A percentile compares a stretch with the other conserved stretches of the same genome.
phyloP scores from a whole-genome alignment of 2,329 filamentous ascomycete genomes.

The Beauveria sp. region DNA sequence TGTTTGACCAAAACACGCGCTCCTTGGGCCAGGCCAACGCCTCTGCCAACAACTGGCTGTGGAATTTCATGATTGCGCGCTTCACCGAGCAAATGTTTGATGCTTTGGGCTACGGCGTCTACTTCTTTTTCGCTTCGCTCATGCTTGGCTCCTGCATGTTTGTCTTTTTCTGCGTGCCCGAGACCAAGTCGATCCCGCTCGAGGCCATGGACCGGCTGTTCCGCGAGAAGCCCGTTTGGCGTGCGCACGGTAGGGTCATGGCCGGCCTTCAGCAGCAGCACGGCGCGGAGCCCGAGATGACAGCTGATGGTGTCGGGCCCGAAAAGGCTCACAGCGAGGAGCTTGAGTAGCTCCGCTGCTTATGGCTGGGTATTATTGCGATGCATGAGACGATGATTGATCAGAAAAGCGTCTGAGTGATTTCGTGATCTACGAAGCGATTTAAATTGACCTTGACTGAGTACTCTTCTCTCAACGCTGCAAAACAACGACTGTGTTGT shows the following conservation, averaged over 20 bases:
- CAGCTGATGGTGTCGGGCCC: neutral
- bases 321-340: conserved; percentile 4
- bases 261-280: conserved; percentile 26
- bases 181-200: conserved; percentile 58
- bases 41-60: conserved; percentile 65
- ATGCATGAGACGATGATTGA: no score
- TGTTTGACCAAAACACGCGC: conserved; percentile 58
- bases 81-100: conserved; percentile 61
- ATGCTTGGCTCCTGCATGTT: conserved; percentile 53
- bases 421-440: no score
- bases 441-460: no score
- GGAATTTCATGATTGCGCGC: conserved; percentile 61
- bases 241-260: conserved; percentile 37
- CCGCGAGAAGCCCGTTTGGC: conserved; percentile 35
- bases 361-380: neutral
- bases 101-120: conserved; percentile 54
- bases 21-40: conserved; percentile 66
- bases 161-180: conserved; percentile 55
- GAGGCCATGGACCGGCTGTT: conserved; percentile 61
- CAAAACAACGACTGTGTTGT: no score
- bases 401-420: no score
- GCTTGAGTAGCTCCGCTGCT: neutral
- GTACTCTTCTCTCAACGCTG: no score
- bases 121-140: conserved; percentile 60
- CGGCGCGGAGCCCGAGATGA: neutral